These are phyloP conservation scores for Spiromastix sp. DNA, from an alignment of 2,329 filamentous ascomycete species.

Conservation along the genomic window DNA sequence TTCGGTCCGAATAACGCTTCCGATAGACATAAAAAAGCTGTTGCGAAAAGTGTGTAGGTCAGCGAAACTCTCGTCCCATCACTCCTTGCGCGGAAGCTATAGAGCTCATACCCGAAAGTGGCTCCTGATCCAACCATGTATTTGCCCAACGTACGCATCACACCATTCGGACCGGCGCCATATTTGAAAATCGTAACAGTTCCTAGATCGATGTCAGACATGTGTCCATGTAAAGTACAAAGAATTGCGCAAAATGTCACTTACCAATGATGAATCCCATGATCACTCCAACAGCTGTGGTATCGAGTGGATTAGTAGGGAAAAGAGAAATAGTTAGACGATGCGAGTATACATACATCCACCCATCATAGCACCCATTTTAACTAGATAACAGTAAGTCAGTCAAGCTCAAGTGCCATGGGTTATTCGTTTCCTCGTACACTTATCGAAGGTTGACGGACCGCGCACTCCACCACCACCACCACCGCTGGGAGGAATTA, in stretches of 20 bases:
- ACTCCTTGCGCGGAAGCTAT: no score
- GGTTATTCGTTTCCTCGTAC: constrained; percentile 41
- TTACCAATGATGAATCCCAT: constrained; percentile 97
- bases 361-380: constrained; percentile 98
- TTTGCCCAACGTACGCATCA: constrained; percentile 88
- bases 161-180: constrained; percentile 83
- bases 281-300: constrained; percentile 88
- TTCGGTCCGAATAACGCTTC: constrained; percentile 90
- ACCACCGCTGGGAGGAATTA: constrained; percentile 41
- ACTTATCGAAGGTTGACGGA: constrained; percentile 61
- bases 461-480: constrained; percentile 40
- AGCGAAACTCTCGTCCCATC: no score
- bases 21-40: constrained; percentile 97
- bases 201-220: constrained; percentile 42
- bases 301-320: no score
- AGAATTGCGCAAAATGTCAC: no score
- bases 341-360: constrained; percentile 72
- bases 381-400: constrained; percentile 50
- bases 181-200: constrained; percentile 92
- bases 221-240: no score
- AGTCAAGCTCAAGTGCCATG: constrained; percentile 9
- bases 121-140: constrained; percentile 94
- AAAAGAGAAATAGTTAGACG: constrained; percentile 5
- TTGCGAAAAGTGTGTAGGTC: constrained; percentile 6
- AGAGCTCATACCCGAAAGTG: constrained; percentile 70